phyloP scores from a whole-genome alignment of 2,329 filamentous ascomycete species.

The Fusarium tjaetaba region DNA sequence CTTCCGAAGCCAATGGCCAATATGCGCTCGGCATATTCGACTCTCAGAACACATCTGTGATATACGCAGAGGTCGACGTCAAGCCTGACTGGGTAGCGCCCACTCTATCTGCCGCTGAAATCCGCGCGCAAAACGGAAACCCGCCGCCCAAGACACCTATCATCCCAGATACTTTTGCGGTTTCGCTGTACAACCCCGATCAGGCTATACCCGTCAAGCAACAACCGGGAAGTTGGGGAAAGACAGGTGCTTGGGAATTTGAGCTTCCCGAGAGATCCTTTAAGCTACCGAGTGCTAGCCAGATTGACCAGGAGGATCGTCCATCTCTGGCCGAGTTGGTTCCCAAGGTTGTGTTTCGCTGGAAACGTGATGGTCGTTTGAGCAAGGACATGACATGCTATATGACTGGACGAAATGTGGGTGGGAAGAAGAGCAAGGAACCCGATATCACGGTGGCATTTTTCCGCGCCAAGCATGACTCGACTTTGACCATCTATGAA shows the following conservation, averaged over 20 bases:
- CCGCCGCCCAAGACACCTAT: constrained; percentile 73
- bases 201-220: constrained; percentile 78
- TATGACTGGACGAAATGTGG: constrained; percentile 80
- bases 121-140: constrained; percentile 72
- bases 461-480: constrained; percentile 76
- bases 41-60: constrained; percentile 79
- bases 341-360: constrained; percentile 84
- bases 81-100: constrained; percentile 88
- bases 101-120: constrained; percentile 81
- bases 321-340: constrained; percentile 58
- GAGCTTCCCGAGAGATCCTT: constrained; percentile 90
- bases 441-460: constrained; percentile 96
- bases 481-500: constrained; percentile 84
- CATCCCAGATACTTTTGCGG: constrained; percentile 79
- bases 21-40: constrained; percentile 91
- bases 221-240: constrained; percentile 81
- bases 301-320: constrained; percentile 74
- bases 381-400: constrained; percentile 91
- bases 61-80: constrained; percentile 88
- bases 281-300: constrained; percentile 78
- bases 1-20: constrained; percentile 77
- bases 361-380: constrained; percentile 88
- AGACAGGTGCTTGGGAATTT: constrained; percentile 87
- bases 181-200: constrained; percentile 95
- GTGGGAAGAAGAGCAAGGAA: constrained; percentile 85